A percentile compares a stretch with the other conserved stretches of the same genome.
Evolutionary conservation across 768 basidiomycete genomes (phyloP).

Genomic region (Brasilioporus rufonigricans): DNA sequence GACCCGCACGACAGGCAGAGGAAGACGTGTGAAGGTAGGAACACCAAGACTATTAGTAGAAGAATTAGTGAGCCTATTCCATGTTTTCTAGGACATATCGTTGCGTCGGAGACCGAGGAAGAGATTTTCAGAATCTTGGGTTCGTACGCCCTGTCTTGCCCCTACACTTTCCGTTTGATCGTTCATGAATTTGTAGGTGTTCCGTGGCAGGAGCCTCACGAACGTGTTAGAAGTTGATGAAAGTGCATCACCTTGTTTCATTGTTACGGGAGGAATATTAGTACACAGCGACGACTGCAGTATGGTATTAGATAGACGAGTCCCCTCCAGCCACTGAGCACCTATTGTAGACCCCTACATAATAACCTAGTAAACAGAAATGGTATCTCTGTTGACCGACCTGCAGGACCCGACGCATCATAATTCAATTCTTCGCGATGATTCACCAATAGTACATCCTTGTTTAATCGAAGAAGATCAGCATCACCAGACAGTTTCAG

Average conservation of each 20-base stretch:
- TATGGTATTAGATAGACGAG: neutral
- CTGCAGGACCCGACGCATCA: too few relatives aligned
- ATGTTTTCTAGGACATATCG: conserved; percentile 48
- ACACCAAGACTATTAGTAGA: neutral
- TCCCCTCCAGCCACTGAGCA: too few relatives aligned
- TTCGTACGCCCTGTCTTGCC: conserved; percentile 16
- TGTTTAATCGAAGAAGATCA: neutral
- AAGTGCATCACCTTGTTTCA: neutral
- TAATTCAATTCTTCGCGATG: too few relatives aligned
- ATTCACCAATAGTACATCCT: too few relatives aligned
- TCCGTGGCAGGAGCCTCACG: conserved; percentile 81
- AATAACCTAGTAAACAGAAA: neutral
- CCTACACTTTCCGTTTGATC: neutral
- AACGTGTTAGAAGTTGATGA: conserved; percentile 50
- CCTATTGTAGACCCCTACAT: neutral
- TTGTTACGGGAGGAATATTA: neutral
- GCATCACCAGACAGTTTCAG: neutral
- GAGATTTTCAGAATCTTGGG: conserved; percentile 80
- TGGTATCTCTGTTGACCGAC: neutral
- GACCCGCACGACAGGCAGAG: conserved; percentile 61
- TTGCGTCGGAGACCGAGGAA: conserved; percentile 83
- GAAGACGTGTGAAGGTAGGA: conserved; percentile 57
- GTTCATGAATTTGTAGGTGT: conserved; percentile 40
- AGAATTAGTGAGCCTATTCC: too few relatives aligned
- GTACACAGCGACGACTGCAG: neutral